Base-by-base conservation (phyloP, 495 filamentous ascomycete species). In the Parathielavia hyrcaniae region DNA sequence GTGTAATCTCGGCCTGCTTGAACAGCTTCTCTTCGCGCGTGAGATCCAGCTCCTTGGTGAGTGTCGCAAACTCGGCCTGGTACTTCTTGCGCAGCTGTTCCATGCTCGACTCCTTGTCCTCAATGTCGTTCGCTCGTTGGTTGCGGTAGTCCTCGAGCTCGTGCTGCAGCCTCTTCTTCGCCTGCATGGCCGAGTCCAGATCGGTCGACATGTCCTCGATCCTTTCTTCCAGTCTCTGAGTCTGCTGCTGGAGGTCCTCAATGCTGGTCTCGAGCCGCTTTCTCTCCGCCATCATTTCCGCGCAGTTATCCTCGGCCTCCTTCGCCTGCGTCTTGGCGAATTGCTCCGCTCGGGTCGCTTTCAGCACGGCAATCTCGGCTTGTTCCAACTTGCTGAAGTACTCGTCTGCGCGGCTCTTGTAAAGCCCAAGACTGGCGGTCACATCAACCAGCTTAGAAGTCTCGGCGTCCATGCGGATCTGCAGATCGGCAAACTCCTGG, bases 51-150 rank as follows among this genome's bases (percentile, higher is more conserved):
- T 98, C 93, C 60, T 89, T 87, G 51, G 87, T 95, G 51, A 98
- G 74, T 0, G 85, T 86, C 13, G 88, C 86, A 69, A 97, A 90
- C 64, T 98, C 93, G 20, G 86, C 78, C 69, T 98, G 93, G 69
- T 98, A 98, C 73, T 98, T 98, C 75, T 91, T 91, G 59, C 93
- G 81, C 19, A 93, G 97, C 71, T 98, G 93, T 72, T 98, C 95
- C 84, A 96, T 89, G 41, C 87, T 92, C 9, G 86, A 85, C 70
- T 97, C 93, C 67, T 93, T 96, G 71, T 98, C 93, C 72, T 97
- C 93, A 26, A 97, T 86, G 66, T 98, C 93, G 62, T 95, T 95
- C 34, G 91, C 91, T 39, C 92, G 84, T 69, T 96, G 90, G 68
- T 84, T 93, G 55, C 95, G 84, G 73, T 97, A 98, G 68, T 98